A percentile compares a stretch with the other conserved stretches of the same genome.
These are phyloP conservation scores for Picochlorum sp. DNA, from an alignment of 139 green algal species.

Conservation along the genomic window DNA sequence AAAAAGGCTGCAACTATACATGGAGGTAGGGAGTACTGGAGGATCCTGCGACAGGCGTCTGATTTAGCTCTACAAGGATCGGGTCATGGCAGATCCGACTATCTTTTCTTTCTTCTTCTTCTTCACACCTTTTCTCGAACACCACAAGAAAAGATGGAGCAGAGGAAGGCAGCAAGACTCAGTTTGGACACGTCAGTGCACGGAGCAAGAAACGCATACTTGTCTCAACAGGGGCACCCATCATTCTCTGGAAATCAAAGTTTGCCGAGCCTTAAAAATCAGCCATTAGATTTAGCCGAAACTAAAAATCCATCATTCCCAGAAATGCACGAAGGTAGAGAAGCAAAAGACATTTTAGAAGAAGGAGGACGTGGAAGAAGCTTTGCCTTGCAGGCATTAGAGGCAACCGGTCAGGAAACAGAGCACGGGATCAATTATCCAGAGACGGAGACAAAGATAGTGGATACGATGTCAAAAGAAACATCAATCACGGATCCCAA, in stretches of 20 bases:
- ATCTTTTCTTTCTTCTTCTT: too few species aligned
- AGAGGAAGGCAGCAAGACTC: constrained; percentile 44
- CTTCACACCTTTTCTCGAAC: constrained; percentile 19
- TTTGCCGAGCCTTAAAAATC: background rate
- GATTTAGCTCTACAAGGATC: constrained; percentile 23
- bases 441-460: background rate
- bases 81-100: constrained; percentile 16
- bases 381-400: background rate
- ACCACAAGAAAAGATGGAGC: constrained; percentile 25
- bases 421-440: constrained; percentile 1
- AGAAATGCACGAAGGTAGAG: too few species aligned
- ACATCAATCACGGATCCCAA: constrained; percentile 8
- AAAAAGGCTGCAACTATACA: constrained; percentile 18
- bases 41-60: constrained; percentile 17
- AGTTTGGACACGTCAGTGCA: constrained; percentile 43
- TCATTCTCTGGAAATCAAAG: background rate
- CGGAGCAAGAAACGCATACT: background rate
- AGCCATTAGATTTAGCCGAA: background rate
- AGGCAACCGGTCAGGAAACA: background rate
- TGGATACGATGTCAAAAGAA: too few species aligned
- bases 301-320: too few species aligned
- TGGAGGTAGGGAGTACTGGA: constrained; percentile 26
- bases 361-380: background rate
- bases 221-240: background rate
- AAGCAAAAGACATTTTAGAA: background rate